Conservation (phyloP, 2,329 filamentous ascomycete genomes). For the Ophiostoma quercus region DNA sequence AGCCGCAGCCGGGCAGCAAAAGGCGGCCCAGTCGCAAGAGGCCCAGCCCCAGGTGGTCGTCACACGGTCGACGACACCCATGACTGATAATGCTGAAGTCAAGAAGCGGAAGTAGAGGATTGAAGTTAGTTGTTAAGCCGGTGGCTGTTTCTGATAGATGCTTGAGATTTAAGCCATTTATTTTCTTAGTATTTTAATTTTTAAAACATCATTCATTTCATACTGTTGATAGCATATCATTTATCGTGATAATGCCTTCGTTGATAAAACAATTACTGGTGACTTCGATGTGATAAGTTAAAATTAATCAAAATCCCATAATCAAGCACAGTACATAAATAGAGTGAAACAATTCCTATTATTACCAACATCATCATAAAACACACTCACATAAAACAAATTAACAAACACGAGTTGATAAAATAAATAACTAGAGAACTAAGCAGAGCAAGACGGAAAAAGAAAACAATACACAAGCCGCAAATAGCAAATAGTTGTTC, state of each 20-base stretch:
- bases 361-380: neutral
- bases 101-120: neutral
- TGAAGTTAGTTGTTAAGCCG: neutral
- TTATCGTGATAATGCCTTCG: too few species aligned
- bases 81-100: neutral
- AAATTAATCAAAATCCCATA: neutral
- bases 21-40: neutral
- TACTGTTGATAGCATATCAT: neutral
- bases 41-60: neutral
- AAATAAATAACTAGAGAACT: slow-evolving; percentile 14
- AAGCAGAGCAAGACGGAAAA: slow-evolving; percentile 6
- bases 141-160: neutral
- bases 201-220: too few species aligned
- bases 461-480: slow-evolving; percentile 20
- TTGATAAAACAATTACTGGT: too few species aligned
- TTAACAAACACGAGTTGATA: slow-evolving; percentile 8
- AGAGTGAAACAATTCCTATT: neutral
- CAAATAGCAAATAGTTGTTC: slow-evolving; percentile 22
- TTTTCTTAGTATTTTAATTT: too few species aligned
- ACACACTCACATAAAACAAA: neutral
- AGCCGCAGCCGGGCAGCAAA: neutral
- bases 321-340: neutral
- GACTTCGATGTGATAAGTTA: neutral
- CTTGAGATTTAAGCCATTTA: too few species aligned
- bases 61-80: neutral